Evolutionary conservation across 1,284 basidiomycete species (phyloP).

Genomic region (Athelia psychrophila): DNA sequence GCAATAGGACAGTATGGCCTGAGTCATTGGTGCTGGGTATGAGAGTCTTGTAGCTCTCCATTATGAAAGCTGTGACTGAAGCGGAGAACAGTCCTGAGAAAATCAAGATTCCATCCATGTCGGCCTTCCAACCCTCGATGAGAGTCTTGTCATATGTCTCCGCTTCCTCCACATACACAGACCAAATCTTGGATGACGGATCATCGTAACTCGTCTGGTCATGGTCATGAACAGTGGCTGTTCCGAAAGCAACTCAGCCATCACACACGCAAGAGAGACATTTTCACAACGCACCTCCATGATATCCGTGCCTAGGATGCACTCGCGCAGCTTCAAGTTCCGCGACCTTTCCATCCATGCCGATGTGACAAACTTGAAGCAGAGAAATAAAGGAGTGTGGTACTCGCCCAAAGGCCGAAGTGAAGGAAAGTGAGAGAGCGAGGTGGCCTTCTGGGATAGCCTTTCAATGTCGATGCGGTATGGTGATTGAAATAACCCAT

Average conservation of each 20-base stretch:
- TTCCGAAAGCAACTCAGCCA: not conserved
- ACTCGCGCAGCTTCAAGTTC: not conserved
- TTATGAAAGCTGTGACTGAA: constrained; percentile 40
- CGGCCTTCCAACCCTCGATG: constrained; percentile 27
- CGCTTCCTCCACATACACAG: constrained; percentile 31
- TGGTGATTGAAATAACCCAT: too few species aligned
- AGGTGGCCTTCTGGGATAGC: too few species aligned
- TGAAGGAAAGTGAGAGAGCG: too few species aligned
- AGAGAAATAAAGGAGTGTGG: too few species aligned
- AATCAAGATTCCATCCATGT: constrained; percentile 42
- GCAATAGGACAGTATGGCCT: constrained; percentile 22
- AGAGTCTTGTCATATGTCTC: constrained; percentile 29
- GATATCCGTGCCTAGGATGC: too few species aligned
- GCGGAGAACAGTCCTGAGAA: constrained; percentile 46
- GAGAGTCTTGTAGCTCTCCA: constrained; percentile 38
- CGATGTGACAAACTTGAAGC: not conserved
- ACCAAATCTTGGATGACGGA: constrained; percentile 27
- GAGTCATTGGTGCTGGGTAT: constrained; percentile 26
- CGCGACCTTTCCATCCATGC: not conserved
- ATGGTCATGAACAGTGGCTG: not conserved
- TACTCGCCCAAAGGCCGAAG: too few species aligned
- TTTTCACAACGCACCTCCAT: too few species aligned
- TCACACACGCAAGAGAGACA: not conserved
- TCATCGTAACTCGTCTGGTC: not conserved
- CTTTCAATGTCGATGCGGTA: too few species aligned